A percentile compares a stretch with the other conserved stretches of the same genome.
Conservation (phyloP, 1,284 basidiomycete genomes). For the Apiotrichum veenhuisii region DNA sequence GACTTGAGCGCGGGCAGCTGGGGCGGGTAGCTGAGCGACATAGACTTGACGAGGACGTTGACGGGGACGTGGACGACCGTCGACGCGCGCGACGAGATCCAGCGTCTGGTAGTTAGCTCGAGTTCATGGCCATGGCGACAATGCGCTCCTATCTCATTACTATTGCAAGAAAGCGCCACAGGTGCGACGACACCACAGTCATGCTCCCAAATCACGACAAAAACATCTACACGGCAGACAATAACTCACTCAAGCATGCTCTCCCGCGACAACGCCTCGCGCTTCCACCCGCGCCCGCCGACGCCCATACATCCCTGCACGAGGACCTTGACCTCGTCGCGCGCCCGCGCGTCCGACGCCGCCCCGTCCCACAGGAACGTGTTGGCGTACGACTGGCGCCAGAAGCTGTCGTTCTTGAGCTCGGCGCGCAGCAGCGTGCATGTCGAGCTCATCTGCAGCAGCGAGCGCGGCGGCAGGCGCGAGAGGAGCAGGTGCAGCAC, state of each 20-base stretch:
- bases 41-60: conserved; percentile 32
- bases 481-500: conserved; percentile 37
- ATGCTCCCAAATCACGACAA: too few relatives aligned
- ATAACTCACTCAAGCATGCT: conserved; percentile 42
- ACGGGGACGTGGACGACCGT: conserved; percentile 35
- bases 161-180: too few relatives aligned
- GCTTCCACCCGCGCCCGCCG: conserved; percentile 20
- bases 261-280: conserved; percentile 31
- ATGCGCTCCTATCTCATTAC: too few relatives aligned
- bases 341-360: conserved; percentile 12
- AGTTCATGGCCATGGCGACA: too few relatives aligned
- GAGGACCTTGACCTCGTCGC: conserved; percentile 28
- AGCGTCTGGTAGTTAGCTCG: conserved; percentile 31
- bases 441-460: conserved; percentile 31
- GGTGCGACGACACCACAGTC: too few relatives aligned
- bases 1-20: conserved; percentile 11
- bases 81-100: conserved; percentile 33
- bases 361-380: conserved; percentile 35
- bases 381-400: conserved; percentile 45
- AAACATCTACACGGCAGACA: background rate
- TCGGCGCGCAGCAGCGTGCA: conserved; percentile 30
- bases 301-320: conserved; percentile 18
- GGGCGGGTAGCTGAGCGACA: conserved; percentile 44
- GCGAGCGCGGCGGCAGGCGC: conserved; percentile 36
- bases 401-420: conserved; percentile 38